Conservation (phyloP, 2,329 filamentous ascomycete genomes). For the Colletotrichum sp. region DNA sequence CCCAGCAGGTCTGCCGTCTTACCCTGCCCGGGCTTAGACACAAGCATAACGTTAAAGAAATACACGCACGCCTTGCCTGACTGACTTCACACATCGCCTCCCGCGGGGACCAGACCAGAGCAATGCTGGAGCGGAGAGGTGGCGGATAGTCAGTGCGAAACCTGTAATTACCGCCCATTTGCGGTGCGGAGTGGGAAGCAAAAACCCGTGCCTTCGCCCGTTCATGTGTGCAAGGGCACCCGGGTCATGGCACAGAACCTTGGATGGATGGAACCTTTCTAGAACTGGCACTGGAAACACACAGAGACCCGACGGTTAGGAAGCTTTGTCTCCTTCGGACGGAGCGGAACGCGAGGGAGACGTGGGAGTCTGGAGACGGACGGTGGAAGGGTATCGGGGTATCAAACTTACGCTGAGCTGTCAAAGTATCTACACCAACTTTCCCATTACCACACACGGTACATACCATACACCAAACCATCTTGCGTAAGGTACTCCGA, state of each 20-base stretch:
- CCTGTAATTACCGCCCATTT: neutral
- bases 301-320: slow-evolving; percentile 8
- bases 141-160: neutral
- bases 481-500: neutral
- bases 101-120: neutral
- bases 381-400: neutral
- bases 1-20: neutral
- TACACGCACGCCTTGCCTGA: neutral
- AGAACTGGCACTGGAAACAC: neutral
- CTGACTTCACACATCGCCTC: neutral
- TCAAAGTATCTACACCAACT: neutral
- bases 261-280: slow-evolving; percentile 1
- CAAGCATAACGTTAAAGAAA: neutral
- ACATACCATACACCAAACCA: neutral
- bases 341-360: slow-evolving; percentile 14
- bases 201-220: neutral
- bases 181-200: neutral
- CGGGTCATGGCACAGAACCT: neutral
- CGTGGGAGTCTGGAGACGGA: neutral
- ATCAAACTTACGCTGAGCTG: neutral
- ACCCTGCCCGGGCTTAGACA: neutral
- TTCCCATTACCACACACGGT: neutral
- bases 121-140: neutral
- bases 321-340: slow-evolving; percentile 20
- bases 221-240: neutral